Conservation (phyloP, 2,329 filamentous ascomycete genomes). For the Paracoccidioides brasiliensis region DNA sequence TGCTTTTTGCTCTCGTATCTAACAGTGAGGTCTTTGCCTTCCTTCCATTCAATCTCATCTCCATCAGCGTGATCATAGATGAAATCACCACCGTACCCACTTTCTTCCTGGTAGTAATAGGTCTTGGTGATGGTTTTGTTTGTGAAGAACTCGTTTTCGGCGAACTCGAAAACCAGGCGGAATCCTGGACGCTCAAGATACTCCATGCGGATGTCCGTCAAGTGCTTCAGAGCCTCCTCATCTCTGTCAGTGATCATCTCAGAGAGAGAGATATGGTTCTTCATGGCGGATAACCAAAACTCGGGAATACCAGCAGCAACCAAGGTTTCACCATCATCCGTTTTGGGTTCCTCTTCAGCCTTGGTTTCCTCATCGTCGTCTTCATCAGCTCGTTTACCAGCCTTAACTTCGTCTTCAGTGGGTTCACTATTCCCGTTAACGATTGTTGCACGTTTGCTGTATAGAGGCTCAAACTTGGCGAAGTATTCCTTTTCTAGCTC, state of each 20-base stretch:
- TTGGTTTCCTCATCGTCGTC: slow-evolving; percentile 52
- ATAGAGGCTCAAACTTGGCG: slow-evolving; percentile 93
- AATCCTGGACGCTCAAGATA: slow-evolving; percentile 97
- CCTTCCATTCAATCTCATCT: slow-evolving; percentile 95
- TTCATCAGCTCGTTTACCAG: slow-evolving; percentile 68
- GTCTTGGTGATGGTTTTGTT: slow-evolving; percentile 98
- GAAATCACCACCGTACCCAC: slow-evolving; percentile 95
- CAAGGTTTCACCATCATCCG: slow-evolving; percentile 34
- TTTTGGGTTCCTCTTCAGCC: slow-evolving; percentile 40
- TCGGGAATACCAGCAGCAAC: slow-evolving; percentile 75
- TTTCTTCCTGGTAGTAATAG: slow-evolving; percentile 98
- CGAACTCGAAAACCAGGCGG: slow-evolving; percentile 94
- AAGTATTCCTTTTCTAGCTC: slow-evolving; percentile 99
- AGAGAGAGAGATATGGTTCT: slow-evolving; percentile 92
- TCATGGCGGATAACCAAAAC: slow-evolving; percentile 99
- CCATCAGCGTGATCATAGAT: slow-evolving; percentile 99
- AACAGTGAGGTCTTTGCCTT: slow-evolving; percentile 83
- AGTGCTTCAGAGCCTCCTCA: slow-evolving; percentile 78
- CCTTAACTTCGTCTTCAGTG: slow-evolving; percentile 71
- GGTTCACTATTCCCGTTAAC: slow-evolving; percentile 81
- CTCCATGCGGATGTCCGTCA: slow-evolving; percentile 95
- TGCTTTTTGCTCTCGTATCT: slow-evolving; percentile 98
- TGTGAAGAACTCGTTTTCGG: slow-evolving; percentile 89
- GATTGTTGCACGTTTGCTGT: slow-evolving; percentile 86
- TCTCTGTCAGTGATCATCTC: slow-evolving; percentile 99